Percentiles rank a stretch among this genome's conserved stretches.
Conservation (phyloP, 139 green algal genomes). For the Bryopsis sp. region DNA sequence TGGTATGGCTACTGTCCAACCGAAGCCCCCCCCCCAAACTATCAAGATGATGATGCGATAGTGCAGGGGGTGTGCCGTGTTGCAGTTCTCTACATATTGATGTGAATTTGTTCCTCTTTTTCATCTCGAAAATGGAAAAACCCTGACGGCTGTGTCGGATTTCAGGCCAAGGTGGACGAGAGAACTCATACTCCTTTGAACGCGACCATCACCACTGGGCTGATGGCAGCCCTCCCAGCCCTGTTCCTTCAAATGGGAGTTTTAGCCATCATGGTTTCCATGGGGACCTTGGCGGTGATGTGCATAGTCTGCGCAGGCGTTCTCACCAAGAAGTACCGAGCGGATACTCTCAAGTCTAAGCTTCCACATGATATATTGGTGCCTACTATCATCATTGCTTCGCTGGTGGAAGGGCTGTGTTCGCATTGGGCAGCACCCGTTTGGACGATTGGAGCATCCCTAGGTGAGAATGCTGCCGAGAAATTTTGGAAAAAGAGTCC, state of each 20-base stretch:
- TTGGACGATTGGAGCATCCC: too few relatives aligned
- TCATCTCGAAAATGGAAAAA: neutral
- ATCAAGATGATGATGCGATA: neutral
- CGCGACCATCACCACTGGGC: conserved; percentile 39
- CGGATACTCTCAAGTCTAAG: neutral
- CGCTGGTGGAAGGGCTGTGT: too few relatives aligned
- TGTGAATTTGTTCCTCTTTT: conserved; percentile 2
- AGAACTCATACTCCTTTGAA: conserved; percentile 40
- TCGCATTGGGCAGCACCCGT: too few relatives aligned
- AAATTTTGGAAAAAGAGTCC: too few relatives aligned
- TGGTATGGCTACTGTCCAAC: conserved; percentile 34
- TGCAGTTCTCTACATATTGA: conserved; percentile 5
- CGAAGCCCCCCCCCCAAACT: neutral
- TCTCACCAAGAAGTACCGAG: neutral
- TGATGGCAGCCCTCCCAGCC: neutral
- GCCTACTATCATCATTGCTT: too few relatives aligned
- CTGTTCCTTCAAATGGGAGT: conserved; percentile 12
- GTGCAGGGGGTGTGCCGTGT: neutral
- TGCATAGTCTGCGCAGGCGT: conserved; percentile 4
- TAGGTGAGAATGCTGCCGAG: too few relatives aligned
- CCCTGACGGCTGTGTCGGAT: neutral
- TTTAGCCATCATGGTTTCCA: conserved; percentile 15
- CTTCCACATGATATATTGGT: too few relatives aligned
- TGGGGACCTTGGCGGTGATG: conserved; percentile 5
- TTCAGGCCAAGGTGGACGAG: conserved; percentile 39